Conservation (phyloP, 2,329 filamentous ascomycete genomes). For the Cryphonectria parasitica region DNA sequence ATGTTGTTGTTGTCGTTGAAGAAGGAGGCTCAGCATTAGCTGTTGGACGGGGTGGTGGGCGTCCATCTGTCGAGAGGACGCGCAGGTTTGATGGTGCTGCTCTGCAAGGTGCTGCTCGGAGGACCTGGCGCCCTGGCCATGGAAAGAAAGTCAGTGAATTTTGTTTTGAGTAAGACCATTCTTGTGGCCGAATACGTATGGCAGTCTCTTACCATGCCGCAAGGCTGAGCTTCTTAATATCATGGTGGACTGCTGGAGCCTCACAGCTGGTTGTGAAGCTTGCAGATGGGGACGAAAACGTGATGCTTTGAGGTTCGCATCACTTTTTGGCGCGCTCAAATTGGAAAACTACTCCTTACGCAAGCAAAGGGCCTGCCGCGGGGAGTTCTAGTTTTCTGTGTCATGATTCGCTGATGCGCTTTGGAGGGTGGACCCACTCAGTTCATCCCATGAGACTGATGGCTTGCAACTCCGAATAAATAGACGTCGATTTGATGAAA, state of each 20-base stretch:
- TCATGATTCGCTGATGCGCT: conserved; percentile 5
- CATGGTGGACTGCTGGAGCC: conserved; percentile 47
- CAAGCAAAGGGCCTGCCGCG: conserved; percentile 12
- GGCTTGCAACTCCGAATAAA: not conserved
- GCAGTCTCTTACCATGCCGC: conserved; percentile 55
- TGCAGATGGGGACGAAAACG: conserved; percentile 6
- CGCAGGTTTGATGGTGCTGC: conserved; percentile 43
- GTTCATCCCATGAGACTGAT: not conserved
- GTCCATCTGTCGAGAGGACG: conserved; percentile 42
- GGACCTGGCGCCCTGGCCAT: conserved; percentile 54
- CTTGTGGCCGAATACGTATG: not conserved
- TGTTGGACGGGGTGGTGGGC: conserved; percentile 34
- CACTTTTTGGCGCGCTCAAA: conserved; percentile 15
- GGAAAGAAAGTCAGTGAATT: conserved; percentile 31
- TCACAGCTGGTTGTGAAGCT: conserved; percentile 29
- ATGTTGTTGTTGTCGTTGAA: conserved; percentile 5
- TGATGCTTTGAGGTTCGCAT: conserved; percentile 1
- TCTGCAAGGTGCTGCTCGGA: conserved; percentile 52
- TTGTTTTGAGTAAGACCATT: not conserved
- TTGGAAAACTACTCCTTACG: not conserved
- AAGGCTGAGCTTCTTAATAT: conserved; percentile 58
- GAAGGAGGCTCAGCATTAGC: conserved; percentile 32
- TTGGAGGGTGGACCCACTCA: not conserved
- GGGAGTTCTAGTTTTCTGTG: not conserved
- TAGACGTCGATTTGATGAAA: not conserved